Evolutionary conservation across 1,284 basidiomycete genomes (phyloP), one percentile per base, ranked within the genome.

Genomic region (Abortiporus biennis): DNA sequence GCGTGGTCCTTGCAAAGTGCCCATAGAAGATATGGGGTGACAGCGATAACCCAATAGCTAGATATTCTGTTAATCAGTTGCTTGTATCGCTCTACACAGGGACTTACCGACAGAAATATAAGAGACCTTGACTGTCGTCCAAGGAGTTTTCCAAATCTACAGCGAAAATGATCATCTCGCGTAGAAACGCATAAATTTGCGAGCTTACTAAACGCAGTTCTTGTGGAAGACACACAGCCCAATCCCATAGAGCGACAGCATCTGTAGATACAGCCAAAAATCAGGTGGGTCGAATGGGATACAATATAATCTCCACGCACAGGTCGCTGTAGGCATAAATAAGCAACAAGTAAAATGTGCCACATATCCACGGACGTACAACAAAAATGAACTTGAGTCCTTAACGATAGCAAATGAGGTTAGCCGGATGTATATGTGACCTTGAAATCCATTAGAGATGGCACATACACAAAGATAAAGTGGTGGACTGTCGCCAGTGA

Each of bases 31-130:
- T 85, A 86, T 9, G 85, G 85, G 23, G 85, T 79, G 42, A 84
- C 80, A 34, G 68, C 68, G 45, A 88, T 77, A 40, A 86, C 84
- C 85, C 85, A 87, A 54, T 86, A 86, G 4, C 84, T 86, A 50
- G 17, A 43, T 45, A 44, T 24, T 43, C 19, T 39, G 40, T 36
- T 32, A 38, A 38, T 45, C 35, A 39, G 2, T 32, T 23, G 13
- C 19, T 12, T 16, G 27, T 24, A 19, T 34, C 13, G 48, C 42
- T 52, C 54, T 45, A 21, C 12, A 41, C 29, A 43, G 19, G 36
- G n/a, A 63, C 72, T 59, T 57, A 78, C 84, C 85, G 73, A 66
- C 85, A 88, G 66, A 87, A 84, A 88, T 69, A 62, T 88, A 88
- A 33, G 85, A 77, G 43, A 76, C 59, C 62, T 88, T 88, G 55